Evolutionary conservation across 257 asterid species (phyloP).

Genomic region (Primulina eburnea): DNA sequence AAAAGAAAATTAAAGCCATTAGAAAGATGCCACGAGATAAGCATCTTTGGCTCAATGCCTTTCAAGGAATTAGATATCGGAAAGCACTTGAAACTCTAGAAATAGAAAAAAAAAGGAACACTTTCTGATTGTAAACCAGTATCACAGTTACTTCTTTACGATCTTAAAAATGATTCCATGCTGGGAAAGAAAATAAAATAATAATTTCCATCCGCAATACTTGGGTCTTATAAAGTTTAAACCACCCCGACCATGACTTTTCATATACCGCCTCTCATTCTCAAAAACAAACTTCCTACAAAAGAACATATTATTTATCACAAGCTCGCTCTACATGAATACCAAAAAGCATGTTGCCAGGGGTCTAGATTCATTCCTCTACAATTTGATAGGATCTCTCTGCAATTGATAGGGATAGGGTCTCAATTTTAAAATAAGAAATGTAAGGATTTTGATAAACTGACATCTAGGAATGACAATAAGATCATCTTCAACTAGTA

Average conservation of each 20-base stretch:
- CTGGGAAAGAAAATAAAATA: conserved; percentile 8
- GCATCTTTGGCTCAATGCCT: background rate
- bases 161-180: conserved; percentile 8
- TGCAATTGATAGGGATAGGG: conserved; percentile 1
- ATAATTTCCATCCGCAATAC: background rate
- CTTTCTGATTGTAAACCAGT: background rate
- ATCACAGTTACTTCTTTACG: background rate
- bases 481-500: conserved; percentile 5
- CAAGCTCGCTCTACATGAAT: conserved; percentile 16
- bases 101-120: background rate
- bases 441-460: background rate
- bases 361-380: conserved; percentile 10
- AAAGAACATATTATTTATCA: background rate
- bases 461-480: background rate
- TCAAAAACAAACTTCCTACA: conserved; percentile 11
- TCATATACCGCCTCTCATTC: conserved; percentile 13
- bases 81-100: background rate
- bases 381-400: conserved; percentile 2
- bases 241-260: conserved; percentile 15
- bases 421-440: conserved; percentile 1
- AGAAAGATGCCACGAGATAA: background rate
- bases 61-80: conserved; percentile 15
- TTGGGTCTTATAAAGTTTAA: background rate
- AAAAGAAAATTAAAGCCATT: background rate
- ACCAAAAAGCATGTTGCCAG: background rate